Percentiles rank a stretch among this genome's conserved stretches.
Evolutionary conservation across 208 protist species (phyloP).

Genomic region (Wallacemonas sp.): DNA sequence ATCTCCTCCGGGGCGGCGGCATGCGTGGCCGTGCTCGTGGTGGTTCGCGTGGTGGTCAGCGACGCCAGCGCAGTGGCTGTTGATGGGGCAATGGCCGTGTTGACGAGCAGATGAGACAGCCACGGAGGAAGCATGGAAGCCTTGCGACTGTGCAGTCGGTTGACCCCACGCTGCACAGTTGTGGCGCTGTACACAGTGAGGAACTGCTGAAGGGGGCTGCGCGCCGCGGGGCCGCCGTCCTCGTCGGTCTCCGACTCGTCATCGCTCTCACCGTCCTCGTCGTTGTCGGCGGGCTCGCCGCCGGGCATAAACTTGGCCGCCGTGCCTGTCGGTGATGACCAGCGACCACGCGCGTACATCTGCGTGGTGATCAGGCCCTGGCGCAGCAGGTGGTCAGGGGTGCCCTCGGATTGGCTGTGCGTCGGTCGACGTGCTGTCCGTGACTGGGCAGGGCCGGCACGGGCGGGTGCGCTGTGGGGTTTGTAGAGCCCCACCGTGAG

Average conservation of each 20-base stretch:
- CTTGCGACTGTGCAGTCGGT: background rate
- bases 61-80: conserved; percentile 14
- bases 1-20: background rate
- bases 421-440: background rate
- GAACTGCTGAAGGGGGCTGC: conserved; percentile 42
- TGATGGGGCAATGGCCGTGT: conserved; percentile 18
- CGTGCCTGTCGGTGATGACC: too few species aligned
- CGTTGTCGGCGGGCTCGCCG: background rate
- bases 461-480: background rate
- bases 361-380: too few species aligned
- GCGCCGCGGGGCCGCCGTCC: conserved; percentile 16
- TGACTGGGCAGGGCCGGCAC: background rate
- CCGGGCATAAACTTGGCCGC: too few species aligned
- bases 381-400: too few species aligned
- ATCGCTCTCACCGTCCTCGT: background rate
- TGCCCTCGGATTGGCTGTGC: too few species aligned
- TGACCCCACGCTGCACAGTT: conserved; percentile 38
- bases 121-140: background rate
- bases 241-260: background rate
- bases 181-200: conserved; percentile 40
- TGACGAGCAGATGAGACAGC: background rate
- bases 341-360: too few species aligned
- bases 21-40: background rate
- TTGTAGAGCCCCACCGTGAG: conserved; percentile 16
- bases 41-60: background rate